Conservation (phyloP, 495 filamentous ascomycete species). For the Penicillium odoratum region DNA sequence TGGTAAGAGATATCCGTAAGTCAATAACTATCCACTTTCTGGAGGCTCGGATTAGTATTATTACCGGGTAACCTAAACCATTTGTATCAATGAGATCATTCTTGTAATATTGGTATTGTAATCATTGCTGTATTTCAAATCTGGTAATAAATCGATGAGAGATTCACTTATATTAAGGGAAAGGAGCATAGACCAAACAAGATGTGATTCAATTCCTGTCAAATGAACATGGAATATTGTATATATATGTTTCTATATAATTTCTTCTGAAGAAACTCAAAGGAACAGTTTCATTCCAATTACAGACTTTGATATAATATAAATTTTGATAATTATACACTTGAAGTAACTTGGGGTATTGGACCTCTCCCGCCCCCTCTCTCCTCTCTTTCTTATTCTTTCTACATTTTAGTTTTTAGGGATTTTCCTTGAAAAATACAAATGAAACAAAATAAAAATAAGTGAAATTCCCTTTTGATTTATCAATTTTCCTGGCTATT, state of each 20-base stretch:
- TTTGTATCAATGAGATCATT: slow-evolving; percentile 3
- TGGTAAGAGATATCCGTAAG: not conserved
- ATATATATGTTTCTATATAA: too few species aligned
- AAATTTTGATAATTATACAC: too few species aligned
- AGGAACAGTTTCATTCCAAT: too few species aligned
- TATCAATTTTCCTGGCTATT: not conserved
- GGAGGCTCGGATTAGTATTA: not conserved
- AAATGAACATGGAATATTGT: too few species aligned
- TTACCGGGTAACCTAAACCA: not conserved
- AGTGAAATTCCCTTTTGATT: not conserved
- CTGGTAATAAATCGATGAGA: not conserved
- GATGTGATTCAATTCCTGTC: too few species aligned
- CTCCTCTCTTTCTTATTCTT: not conserved
- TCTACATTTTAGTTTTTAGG: not conserved
- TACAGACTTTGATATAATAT: too few species aligned
- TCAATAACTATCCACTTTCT: not conserved
- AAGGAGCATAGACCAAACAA: too few species aligned
- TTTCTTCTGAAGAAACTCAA: too few species aligned
- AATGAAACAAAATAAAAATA: not conserved
- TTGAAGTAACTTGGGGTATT: not conserved
- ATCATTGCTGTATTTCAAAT: not conserved
- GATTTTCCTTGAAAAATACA: not conserved
- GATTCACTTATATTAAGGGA: not conserved
- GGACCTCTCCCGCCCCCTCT: not conserved
- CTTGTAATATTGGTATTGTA: not conserved